These are phyloP conservation scores for Ascochyta lentis DNA, from an alignment of 2,329 filamentous ascomycete genomes.

Conservation along the genomic window DNA sequence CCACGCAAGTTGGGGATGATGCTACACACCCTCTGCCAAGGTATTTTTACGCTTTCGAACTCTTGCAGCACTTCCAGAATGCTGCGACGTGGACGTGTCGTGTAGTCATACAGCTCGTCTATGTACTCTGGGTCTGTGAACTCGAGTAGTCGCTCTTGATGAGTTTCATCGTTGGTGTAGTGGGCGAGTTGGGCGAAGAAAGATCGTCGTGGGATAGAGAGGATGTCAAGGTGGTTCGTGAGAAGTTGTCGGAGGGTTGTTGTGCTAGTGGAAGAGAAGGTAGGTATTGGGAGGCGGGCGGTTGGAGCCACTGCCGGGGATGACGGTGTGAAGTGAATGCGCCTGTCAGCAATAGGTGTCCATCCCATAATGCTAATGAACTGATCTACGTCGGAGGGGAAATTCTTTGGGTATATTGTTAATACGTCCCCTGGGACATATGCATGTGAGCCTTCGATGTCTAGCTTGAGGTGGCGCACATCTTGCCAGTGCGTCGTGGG, in stretches of 20 bases:
- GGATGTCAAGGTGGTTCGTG: slow-evolving; percentile 85
- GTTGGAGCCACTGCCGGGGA: slow-evolving; percentile 42
- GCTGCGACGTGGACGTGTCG: slow-evolving; percentile 84
- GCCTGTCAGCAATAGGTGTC: slow-evolving; percentile 72
- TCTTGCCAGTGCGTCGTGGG: slow-evolving; percentile 87
- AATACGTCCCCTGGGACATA: slow-evolving; percentile 80
- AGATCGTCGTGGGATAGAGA: slow-evolving; percentile 82
- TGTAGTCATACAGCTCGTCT: slow-evolving; percentile 96
- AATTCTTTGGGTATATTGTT: slow-evolving; percentile 87
- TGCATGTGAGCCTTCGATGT: slow-evolving; percentile 49
- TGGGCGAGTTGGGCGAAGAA: slow-evolving; percentile 83
- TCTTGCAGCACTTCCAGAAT: slow-evolving; percentile 93
- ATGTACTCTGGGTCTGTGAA: slow-evolving; percentile 80
- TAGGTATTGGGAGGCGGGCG: slow-evolving; percentile 48
- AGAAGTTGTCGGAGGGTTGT: slow-evolving; percentile 77
- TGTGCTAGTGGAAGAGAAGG: slow-evolving; percentile 47
- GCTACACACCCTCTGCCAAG: slow-evolving; percentile 73
- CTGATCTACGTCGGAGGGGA: slow-evolving; percentile 76
- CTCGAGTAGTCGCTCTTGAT: slow-evolving; percentile 82
- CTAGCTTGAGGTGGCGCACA: slow-evolving; percentile 78
- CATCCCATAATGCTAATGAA: slow-evolving; percentile 83
- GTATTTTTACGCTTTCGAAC: slow-evolving; percentile 83
- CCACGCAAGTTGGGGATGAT: slow-evolving; percentile 83
- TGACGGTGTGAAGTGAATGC: slow-evolving; percentile 62
- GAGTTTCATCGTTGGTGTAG: slow-evolving; percentile 73